Evolutionary conservation across 352 stramenopile species (phyloP), one percentile per base, ranked within the genome.

Genomic region (Plasmopara muralis): DNA sequence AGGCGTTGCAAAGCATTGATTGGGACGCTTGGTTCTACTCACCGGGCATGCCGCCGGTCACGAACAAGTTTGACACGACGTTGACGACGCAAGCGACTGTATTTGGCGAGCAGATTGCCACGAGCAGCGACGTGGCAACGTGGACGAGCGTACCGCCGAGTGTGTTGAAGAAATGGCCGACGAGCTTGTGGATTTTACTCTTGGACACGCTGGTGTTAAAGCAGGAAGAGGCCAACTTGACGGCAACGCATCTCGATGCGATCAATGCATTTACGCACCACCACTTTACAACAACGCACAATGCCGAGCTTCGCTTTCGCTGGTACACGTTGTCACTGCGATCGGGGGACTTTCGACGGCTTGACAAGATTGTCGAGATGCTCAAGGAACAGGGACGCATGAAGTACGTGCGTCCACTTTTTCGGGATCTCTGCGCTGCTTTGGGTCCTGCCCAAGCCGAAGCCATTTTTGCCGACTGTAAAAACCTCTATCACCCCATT

Each of bases 11-110:
- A 15, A 57, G 70, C 43, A 85, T 98, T 51, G 89, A 98, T 62
- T 98, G 95, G 94, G 64, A 97, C 47, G 65, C 57, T 9, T 98
- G 93, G 95, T 93, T 96, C 41, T 62, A 96, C 60, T 61, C 66
- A 48, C 74, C 88, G 20, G 93, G 90, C 5, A 96, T 97, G 87
- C 86, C 86, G 20, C 77, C 78, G 4, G 69, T 89, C n/a, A 68
- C 74, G 2, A 83, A 85, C 25, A 73, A 75, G 42, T 96, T 97
- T 61, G 89, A 97, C 72, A 85, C 78, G 43, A 92, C 85, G 10
- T 71, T 95, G 33, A 79, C 74, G 0, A 43, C 50, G 12, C 67
- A 72, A 47, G 72, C 73, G 29, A 74, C 70, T 4, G 42, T 49
- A 35, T 38, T 85, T 20, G 74, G 64, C 31, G 66, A 83, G 43